Evolutionary conservation across 768 basidiomycete genomes (phyloP), one percentile per base, ranked within the genome.

Genomic region (Lactarius sp.): DNA sequence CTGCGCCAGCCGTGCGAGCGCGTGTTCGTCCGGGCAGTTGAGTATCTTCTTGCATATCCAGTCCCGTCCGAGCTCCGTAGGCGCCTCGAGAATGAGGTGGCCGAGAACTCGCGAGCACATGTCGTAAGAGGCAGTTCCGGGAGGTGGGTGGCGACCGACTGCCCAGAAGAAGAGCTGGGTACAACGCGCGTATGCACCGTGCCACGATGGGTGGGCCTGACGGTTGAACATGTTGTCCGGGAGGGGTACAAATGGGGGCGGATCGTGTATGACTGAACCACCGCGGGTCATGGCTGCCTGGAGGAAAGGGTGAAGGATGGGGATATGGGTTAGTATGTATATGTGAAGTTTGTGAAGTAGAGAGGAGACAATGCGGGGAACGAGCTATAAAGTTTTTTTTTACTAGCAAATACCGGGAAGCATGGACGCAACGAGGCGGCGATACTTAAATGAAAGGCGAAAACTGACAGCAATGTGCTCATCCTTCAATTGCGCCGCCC

Each of bases 21-120:
- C 53, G n/a, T 55, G 59, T 50, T 65, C 64, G n/a, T 65, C 64
- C n/a, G 42, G 3, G 49, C 64, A 65, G 42, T 37, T 52, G 59
- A 65, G 59, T 51, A 65, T 56, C 42, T 55, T 64, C 59, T 44
- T 65, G 59, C 59, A 60, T 34, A 60, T 54, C 64, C 64, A 65
- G 27, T 65, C 59, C 13, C 64, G 58, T 41, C 64, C 64, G 18
- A 41, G 20, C 18, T 56, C 64, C 6, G 64, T 56, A 18, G 64
- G 64, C n/a, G 64, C 59, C 50, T 65, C 64, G 41, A 65, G 44
- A 54, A 65, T 18, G 54, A 65, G 59, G 54, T 65, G 54, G 2
- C 64, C 64, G 49, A 65, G 64, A 12, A 65, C 49, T 8, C 64
- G 53, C 18, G 64, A 65, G n/a, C 64, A 65, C 64, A 65, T 65